Percentiles rank a stretch among this genome's conserved stretches.
These are phyloP conservation scores for Dentipellis fragilis DNA, from an alignment of 768 basidiomycete genomes.

Conservation along the genomic window DNA sequence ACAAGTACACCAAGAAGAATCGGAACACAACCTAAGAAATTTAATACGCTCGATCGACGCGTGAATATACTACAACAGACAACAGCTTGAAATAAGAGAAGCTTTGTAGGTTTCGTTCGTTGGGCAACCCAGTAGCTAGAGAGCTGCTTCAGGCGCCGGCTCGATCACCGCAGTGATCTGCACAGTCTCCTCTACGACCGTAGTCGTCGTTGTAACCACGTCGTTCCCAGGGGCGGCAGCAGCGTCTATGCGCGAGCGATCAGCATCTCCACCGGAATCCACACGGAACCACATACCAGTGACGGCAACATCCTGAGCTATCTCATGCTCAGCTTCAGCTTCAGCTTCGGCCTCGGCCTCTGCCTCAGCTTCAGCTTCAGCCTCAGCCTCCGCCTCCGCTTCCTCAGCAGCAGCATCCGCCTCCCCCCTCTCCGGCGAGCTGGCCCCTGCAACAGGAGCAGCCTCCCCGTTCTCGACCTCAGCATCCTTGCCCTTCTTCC, in stretches of 20 bases:
- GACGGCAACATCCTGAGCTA: too few species aligned
- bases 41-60: too few species aligned
- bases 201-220: background rate
- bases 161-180: background rate
- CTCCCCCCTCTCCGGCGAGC: slow-evolving; percentile 1
- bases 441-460: background rate
- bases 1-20: too few species aligned
- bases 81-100: too few species aligned
- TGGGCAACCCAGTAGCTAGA: too few species aligned
- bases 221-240: background rate
- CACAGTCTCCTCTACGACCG: background rate
- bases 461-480: slow-evolving; percentile 2
- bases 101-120: too few species aligned
- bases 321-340: background rate
- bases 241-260: background rate
- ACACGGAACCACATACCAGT: too few species aligned
- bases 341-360: slow-evolving; percentile 7
- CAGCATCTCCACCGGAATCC: too few species aligned
- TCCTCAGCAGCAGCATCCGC: background rate
- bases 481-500: slow-evolving; percentile 5
- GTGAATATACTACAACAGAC: too few species aligned
- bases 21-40: too few species aligned
- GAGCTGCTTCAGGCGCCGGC: background rate
- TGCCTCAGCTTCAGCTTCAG: slow-evolving; percentile 11
- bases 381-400: background rate